Evolutionary conservation across 179 eudicot genomes (phyloP), one percentile per base, ranked within the genome.

Genomic region (Actinidia arguta): DNA sequence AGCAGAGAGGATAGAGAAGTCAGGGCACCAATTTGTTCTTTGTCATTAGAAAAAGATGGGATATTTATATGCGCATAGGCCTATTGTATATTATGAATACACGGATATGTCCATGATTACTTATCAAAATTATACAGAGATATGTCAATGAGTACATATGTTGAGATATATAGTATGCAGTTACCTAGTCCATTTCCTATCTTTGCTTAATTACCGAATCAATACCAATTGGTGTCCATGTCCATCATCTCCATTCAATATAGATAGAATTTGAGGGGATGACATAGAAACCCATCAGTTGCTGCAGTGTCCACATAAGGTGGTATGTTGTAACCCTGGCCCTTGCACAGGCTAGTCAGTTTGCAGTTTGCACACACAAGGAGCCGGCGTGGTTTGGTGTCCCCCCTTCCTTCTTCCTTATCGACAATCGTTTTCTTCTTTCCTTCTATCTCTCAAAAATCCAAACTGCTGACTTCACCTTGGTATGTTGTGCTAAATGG

Each of bases 1-100:
- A 66, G 70, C 70, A 12, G 46, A 27, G 70, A 66, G 70, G 70
- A 66, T 66, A 44, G 68, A 64, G 42, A 13, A 66, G 70, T 66
- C 44, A 13, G 8, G 27, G 70, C 18, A 64, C 12, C 13, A 13
- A 31, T 18, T 31, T 20, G 42, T 66, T 66, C 46, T 9, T 64
- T 17, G 70, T 66, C 70, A 66, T 66, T 27, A 66, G 42, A 39
- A 39, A 39, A 39, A 39, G 42, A 39, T 39, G 42, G 4, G 42
- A 39, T 39, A 39, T 39, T 39, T 39, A 39, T 39, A 39, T 39
- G 42, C 3, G 42, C 42, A 39, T 39, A 39, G 3, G 3, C 42
- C 42, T 39, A 39, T 39, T 39, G 42, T 39, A 39, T 39, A 39
- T 39, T 39, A 39, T 3, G 42, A 39, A 39, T 39, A 39, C 42